Evolutionary conservation across 805 yeast species (phyloP).

Genomic region (Starmerella bacillaris): DNA sequence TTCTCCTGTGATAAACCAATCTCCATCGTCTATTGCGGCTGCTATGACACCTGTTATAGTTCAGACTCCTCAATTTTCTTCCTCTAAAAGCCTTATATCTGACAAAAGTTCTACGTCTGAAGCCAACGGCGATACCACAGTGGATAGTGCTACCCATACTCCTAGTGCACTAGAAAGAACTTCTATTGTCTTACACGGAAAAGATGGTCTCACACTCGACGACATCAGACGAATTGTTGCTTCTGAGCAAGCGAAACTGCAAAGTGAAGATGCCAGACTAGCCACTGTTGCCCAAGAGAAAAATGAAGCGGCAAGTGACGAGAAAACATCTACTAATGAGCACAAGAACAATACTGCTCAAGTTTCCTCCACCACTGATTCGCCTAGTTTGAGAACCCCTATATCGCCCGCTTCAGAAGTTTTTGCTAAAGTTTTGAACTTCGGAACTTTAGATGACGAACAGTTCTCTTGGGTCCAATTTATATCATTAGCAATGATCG

Average conservation of each 20-base stretch:
- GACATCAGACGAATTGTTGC: conserved; percentile 96
- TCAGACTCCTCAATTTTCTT: not conserved
- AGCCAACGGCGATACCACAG: not conserved
- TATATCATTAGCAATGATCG: conserved; percentile 33
- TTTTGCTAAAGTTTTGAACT: conserved; percentile 8
- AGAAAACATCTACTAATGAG: not conserved
- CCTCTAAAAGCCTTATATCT: not conserved
- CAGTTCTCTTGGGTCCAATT: conserved; percentile 46
- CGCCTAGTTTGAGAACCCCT: too few species aligned
- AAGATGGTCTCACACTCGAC: conserved; percentile 75
- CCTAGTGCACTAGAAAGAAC: conserved; percentile 35
- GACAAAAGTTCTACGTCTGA: not conserved
- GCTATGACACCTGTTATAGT: not conserved
- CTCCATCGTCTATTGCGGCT: not conserved
- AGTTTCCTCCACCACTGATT: too few species aligned
- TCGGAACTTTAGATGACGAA: conserved; percentile 29
- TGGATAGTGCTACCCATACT: not conserved
- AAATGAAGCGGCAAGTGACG: too few species aligned
- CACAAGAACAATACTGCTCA: too few species aligned
- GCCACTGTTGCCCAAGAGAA: conserved; percentile 1
- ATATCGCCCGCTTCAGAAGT: not conserved
- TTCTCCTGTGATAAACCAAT: not conserved
- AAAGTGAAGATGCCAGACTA: not conserved
- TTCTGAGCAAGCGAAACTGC: conserved; percentile 60
- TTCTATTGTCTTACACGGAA: conserved; percentile 53